phyloP scores from a whole-genome alignment of 2,329 filamentous ascomycete species.

The Scedosporium dehoogii region DNA sequence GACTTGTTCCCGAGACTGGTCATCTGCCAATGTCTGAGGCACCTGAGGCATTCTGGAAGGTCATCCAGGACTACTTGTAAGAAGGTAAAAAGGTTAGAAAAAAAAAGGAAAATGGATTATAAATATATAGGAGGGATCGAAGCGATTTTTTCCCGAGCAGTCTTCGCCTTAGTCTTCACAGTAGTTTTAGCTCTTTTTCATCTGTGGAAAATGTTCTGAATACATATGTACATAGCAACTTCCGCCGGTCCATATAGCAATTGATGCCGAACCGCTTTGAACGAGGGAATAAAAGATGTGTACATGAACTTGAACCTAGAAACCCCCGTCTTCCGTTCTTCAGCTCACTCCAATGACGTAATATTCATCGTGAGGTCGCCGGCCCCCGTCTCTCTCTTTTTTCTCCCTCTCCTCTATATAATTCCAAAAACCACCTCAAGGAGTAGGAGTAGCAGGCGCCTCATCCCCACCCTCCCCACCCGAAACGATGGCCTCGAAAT shows the following conservation, averaged over 20 bases:
- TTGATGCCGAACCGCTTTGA: not conserved
- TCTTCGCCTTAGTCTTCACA: no score
- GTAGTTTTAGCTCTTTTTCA: not conserved
- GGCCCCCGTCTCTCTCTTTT: no score
- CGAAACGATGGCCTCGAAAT: conserved; percentile 15
- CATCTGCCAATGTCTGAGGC: conserved; percentile 81
- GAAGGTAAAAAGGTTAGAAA: not conserved
- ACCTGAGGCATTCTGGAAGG: conserved; percentile 55
- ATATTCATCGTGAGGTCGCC: not conserved
- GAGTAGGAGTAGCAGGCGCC: not conserved
- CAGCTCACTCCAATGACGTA: not conserved
- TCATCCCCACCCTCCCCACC: not conserved
- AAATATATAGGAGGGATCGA: not conserved
- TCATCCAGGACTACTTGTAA: conserved; percentile 49
- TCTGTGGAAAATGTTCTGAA: not conserved
- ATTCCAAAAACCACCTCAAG: not conserved
- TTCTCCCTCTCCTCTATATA: no score
- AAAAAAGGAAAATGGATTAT: not conserved
- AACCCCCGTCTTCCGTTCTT: not conserved
- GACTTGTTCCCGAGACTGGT: conserved; percentile 58
- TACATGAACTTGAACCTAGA: not conserved
- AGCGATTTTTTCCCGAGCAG: no score
- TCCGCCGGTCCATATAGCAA: not conserved
- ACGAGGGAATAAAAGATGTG: not conserved
- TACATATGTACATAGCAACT: not conserved